Evolutionary conservation across 768 basidiomycete genomes (phyloP).

Genomic region (Amanita pseudoporphyria): DNA sequence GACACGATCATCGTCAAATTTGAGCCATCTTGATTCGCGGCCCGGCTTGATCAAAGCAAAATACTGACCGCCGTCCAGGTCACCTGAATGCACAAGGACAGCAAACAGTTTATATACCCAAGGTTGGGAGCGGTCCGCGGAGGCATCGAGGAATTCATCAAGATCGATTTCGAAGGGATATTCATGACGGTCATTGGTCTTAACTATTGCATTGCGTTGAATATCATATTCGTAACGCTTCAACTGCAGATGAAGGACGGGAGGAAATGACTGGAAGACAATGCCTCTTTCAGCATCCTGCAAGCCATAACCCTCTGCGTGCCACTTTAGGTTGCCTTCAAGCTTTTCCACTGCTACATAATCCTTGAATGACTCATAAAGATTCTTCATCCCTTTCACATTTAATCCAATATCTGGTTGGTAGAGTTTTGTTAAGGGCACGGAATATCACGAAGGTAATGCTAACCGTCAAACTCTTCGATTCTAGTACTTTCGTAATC

Average conservation of each 20-base stretch:
- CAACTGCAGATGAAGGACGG: constrained; percentile 94
- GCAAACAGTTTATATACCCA: constrained; percentile 96
- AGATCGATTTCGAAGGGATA: constrained; percentile 99
- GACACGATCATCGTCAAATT: constrained; percentile 98
- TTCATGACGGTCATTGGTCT: constrained; percentile 99
- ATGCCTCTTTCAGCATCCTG: constrained; percentile 99
- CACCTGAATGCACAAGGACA: constrained; percentile 96
- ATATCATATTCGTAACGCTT: constrained; percentile 99
- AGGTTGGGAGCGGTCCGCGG: constrained; percentile 71
- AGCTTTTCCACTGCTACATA: constrained; percentile 96
- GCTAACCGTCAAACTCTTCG: constrained; percentile 92
- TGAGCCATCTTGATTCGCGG: constrained; percentile 90
- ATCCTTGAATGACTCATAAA: constrained; percentile 95
- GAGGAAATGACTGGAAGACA: constrained; percentile 97
- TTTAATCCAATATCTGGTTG: constrained; percentile 89
- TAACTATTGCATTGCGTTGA: constrained; percentile 98
- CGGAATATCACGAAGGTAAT: neutral
- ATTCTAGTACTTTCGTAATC: constrained; percentile 91
- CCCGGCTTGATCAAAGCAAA: constrained; percentile 99
- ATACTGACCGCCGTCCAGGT: constrained; percentile 97
- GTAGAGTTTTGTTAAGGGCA: constrained; percentile 5
- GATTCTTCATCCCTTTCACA: constrained; percentile 96
- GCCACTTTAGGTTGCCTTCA: constrained; percentile 98
- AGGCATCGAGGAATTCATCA: constrained; percentile 80
- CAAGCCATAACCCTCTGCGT: constrained; percentile 91